Percentiles rank a stretch among this genome's conserved stretches.
Conservation (phyloP, 2,329 filamentous ascomycete genomes). For the Colletotrichum eremochloae region DNA sequence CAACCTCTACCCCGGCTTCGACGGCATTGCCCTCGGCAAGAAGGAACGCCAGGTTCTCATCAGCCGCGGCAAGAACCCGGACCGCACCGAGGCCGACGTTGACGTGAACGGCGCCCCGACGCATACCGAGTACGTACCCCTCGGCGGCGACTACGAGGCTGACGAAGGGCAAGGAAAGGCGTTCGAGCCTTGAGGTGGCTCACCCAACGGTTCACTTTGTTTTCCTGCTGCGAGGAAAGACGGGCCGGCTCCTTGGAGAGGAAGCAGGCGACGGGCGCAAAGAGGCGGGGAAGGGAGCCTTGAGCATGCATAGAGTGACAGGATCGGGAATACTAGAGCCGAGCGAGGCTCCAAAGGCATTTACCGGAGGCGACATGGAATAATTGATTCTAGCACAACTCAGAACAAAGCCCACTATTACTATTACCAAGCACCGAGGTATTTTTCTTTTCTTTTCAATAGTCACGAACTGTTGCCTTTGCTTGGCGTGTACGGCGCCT, state of each 20-base stretch:
- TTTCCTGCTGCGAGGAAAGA: background rate
- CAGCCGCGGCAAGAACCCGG: slow-evolving; percentile 62
- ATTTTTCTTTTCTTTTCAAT: background rate
- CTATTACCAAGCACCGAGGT: background rate
- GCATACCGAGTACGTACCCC: slow-evolving; percentile 50
- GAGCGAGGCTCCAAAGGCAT: background rate
- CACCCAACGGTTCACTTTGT: background rate
- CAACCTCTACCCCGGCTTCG: slow-evolving; percentile 62
- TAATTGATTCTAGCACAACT: background rate
- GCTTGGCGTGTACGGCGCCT: background rate
- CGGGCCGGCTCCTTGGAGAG: background rate
- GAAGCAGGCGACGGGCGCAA: background rate
- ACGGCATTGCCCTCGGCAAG: slow-evolving; percentile 61
- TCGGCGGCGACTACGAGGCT: background rate
- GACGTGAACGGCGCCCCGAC: slow-evolving; percentile 54
- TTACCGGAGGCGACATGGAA: background rate
- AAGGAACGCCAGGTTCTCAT: slow-evolving; percentile 63
- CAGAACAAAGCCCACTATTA: background rate
- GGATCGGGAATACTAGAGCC: background rate
- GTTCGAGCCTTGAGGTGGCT: background rate
- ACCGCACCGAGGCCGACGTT: slow-evolving; percentile 61
- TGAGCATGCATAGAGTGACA: background rate
- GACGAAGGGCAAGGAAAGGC: background rate
- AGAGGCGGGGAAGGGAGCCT: background rate
- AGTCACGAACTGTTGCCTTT: background rate